Evolutionary conservation across 1,284 basidiomycete species (phyloP), one percentile per base, ranked within the genome.

Genomic region (Ustilago nuda): DNA sequence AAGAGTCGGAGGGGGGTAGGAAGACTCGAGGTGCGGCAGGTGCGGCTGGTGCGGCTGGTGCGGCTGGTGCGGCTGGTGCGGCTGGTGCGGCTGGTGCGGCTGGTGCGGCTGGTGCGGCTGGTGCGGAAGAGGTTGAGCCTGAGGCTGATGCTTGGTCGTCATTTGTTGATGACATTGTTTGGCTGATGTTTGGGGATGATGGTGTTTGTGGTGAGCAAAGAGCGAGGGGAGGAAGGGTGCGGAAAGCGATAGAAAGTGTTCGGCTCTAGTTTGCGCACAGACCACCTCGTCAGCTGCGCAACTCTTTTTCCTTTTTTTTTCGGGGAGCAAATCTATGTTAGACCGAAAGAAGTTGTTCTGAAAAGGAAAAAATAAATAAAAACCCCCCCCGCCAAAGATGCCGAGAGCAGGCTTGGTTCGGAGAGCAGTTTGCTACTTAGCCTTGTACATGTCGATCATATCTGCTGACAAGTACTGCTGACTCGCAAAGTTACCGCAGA

Each of bases 401-500:
- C 19, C 19, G 19, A 19, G 19, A 19, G 23, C 23, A 27, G 23
- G 23, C 23, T 27, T 3, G 3, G 19, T 27, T 27, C 23, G 23
- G 3, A 27, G 23, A 27, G 23, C 23, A 39, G 37, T 2, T 39
- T 39, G 0, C 37, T 48, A 36, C 53, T 19, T 76, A 92, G 95
- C 93, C 87, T 94, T 92, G 85, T 98, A 98, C 80, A 89, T 88
- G 76, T 92, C 91, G 39, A 95, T 88, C 76, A 93, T 93, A 45
- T 91, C 90, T 36, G 90, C 91, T 65, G 90, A 92, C 3, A 93
- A 92, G 86, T 92, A 91, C 13, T 90, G 88, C 68, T 95, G 92
- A 0, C 93, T 92, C 48, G 73, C 66, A 86, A 99, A 99, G 87
- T 97, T 96, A 4, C 97, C 97, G 79, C 97, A 99, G 36, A 99